Base-by-base conservation (phyloP, 2,329 filamentous ascomycete genomes). In the Diplodia intermedia region DNA sequence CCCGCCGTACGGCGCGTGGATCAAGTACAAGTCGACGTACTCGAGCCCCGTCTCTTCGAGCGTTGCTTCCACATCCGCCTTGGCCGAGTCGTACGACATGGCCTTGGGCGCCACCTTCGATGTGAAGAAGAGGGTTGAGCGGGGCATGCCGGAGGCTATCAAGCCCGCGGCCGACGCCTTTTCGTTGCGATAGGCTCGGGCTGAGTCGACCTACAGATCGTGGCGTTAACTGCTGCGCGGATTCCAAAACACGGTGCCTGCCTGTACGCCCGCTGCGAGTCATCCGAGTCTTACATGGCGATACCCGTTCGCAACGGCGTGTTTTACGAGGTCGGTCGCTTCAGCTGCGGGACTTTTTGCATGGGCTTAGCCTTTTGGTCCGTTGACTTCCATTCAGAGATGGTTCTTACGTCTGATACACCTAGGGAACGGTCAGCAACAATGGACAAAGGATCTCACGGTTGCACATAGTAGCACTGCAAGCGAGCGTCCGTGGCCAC, bases 261-360 rank as follows among this genome's bases (percentile, higher is more conserved):
- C 33, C 7, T 11, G 11, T 38, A 38, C 36, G 43, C 54, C 54
- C 18, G 31, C 20, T 26, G 23, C 26, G 12, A 14, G 60, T 70
- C 12, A 26, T 9, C 2, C 9, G 7, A 33, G 14, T n/a, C 36
- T 43, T 55, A 66, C 62, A 73, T 86, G 84, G 7, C 82, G 80
- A 74, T 86, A 87, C 14, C 85, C 85, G 56, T 78, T 73, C 50
- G 83, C 78, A 31, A 85, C 75, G 11, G 79, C 79, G 57, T 89
- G 86, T 14, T 82, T 71, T 8, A 86, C 85, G 1, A 89, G 86
- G 33, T 84, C 82, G 72, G 88, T 84, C n/a, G 86, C 84, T 6
- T 85, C 77, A 68, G 84, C 82, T 26, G 86, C 81, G 14, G 88
- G 88, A 5, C 84, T 87, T 65, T 26, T 20, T 20, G 29, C 15